Conservation (phyloP, 2,329 filamentous ascomycete genomes). For the Pestalotiopsis sp. region DNA sequence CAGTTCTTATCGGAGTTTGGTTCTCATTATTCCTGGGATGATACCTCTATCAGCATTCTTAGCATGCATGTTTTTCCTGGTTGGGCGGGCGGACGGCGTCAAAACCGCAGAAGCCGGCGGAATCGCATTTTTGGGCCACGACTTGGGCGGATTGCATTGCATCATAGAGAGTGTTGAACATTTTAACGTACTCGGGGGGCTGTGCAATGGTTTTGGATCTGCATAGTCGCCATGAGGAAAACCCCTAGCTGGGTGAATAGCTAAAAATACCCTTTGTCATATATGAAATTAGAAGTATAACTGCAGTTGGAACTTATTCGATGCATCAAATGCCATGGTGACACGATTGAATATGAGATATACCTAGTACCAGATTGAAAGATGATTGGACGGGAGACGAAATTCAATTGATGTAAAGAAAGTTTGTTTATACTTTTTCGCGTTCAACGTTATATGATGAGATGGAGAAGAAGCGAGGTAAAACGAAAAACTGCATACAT, state of each 20-base stretch:
- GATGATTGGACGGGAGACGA: no score
- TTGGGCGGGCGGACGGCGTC: not conserved
- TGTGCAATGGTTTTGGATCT: not conserved
- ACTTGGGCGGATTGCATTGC: not conserved
- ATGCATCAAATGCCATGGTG: no score
- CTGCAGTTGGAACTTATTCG: not conserved
- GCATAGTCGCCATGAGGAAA: not conserved
- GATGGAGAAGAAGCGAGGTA: no score
- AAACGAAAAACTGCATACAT: no score
- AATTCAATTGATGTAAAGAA: no score
- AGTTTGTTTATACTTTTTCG: no score
- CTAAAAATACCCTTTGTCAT: not conserved
- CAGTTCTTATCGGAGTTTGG: constrained; percentile 6
- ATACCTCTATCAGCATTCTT: constrained; percentile 6
- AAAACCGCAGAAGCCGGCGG: not conserved
- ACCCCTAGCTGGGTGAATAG: not conserved
- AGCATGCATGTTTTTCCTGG: constrained; percentile 4
- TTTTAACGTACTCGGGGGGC: not conserved
- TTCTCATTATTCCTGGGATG: not conserved
- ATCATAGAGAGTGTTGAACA: constrained; percentile 1
- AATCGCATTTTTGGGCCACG: not conserved
- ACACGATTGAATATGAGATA: no score
- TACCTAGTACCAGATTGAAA: no score
- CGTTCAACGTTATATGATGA: no score
- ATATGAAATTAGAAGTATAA: not conserved